These are phyloP conservation scores for Murraya koenigii DNA, from an alignment of 345 rosid genomes.

Conservation along the genomic window DNA sequence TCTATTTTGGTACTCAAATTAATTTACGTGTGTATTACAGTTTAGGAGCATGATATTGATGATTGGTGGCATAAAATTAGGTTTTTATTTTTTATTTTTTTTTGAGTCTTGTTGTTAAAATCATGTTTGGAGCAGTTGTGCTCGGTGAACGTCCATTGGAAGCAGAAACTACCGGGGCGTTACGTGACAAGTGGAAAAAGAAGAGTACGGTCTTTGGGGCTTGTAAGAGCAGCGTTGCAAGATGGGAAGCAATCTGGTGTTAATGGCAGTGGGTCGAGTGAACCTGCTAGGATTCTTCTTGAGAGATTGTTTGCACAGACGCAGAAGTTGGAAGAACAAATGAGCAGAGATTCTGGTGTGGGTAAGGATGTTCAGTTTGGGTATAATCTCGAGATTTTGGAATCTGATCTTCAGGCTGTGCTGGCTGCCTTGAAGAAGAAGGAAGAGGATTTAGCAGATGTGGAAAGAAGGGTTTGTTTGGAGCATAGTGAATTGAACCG, in stretches of 20 bases:
- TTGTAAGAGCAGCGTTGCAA: constrained; percentile 39
- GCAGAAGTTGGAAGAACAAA: constrained; percentile 55
- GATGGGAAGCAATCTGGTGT: constrained; percentile 30
- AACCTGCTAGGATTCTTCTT: constrained; percentile 52
- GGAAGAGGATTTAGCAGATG: constrained; percentile 67
- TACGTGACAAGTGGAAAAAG: constrained; percentile 16
- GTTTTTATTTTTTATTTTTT: not conserved
- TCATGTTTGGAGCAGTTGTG: constrained; percentile 38
- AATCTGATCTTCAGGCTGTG: constrained; percentile 67
- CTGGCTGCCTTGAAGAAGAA: constrained; percentile 58
- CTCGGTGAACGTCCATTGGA: constrained; percentile 31
- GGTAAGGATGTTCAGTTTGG: constrained; percentile 25
- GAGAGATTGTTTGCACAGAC: constrained; percentile 69
- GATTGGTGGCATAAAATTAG: not conserved
- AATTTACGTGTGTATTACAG: not conserved
- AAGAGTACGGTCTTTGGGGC: constrained; percentile 18
- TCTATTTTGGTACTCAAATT: not conserved
- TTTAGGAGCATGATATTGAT: not conserved
- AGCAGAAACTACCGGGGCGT: constrained; percentile 28
- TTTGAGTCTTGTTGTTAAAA: not conserved
- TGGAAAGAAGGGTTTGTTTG: constrained; percentile 48
- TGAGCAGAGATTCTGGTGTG: constrained; percentile 31
- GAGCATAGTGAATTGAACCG: constrained; percentile 49
- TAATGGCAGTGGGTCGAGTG: constrained; percentile 48
- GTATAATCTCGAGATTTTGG: constrained; percentile 48